Evolutionary conservation across 768 basidiomycete species (phyloP), one percentile per base, ranked within the genome.

Genomic region (Trametes coccinea): DNA sequence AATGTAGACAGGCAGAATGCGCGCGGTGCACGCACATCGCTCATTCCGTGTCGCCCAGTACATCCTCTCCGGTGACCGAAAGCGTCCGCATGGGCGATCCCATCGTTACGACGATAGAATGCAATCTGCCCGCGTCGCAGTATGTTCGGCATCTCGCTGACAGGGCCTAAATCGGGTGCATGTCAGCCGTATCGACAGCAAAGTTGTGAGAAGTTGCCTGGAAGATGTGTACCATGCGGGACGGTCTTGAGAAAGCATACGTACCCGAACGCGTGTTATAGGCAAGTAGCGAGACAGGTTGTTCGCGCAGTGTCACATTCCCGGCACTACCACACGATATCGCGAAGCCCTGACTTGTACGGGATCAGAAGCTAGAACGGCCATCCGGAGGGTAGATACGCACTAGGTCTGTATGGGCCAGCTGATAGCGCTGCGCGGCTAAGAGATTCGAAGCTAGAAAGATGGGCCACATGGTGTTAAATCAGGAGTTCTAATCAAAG

Each of bases 391-490:
- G 16, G 22, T 27, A 60, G 59, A 60, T 60, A 60, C 59, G 59
- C 34, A 53, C 34, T 39, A 22, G 17, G 22, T 8, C 34, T 48
- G 45, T 31, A 53, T 53, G 51, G 16, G 49, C 34, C 34, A 37
- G 17, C 49, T 59, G 49, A 59, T 51, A 51, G 33, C 41, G 57
- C 49, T 51, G 57, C 30, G 57, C 49, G 49, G 40, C 50, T 44
- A 37, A 17, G 34, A 5, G 10, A 5, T 45, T 22, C 34, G 52
- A 60, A 54, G 45, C 53, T 39, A 14, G 40, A 53, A 60, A 60
- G 53, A 39, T 2, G 9, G 5, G 44, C 44, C 59, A 60, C 59
- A 60, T 60, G 59, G 57, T 33, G 84, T 79, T 29, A 89, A 78
- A 33, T 76, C 71, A 30, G 84, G 5, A 16, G 45, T 40, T 37